A percentile compares a stretch with the other conserved stretches of the same genome.
These are phyloP conservation scores for Zygosaccharomyces rouxii DNA, from an alignment of 805 yeast species.

Conservation along the genomic window DNA sequence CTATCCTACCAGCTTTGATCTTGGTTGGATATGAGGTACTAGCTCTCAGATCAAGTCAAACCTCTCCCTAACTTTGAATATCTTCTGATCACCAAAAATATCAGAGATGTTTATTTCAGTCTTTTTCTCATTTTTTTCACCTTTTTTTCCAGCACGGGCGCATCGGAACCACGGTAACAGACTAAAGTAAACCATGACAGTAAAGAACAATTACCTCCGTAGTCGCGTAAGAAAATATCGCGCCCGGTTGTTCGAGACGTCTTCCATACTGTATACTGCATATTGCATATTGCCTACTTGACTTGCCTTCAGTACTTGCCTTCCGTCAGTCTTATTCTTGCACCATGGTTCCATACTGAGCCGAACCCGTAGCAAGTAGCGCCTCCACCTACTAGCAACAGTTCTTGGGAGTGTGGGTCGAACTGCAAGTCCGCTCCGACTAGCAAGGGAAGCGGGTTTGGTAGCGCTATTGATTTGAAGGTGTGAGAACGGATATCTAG, in stretches of 20 bases:
- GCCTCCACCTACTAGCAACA: slow-evolving; percentile 58
- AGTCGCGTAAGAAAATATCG: background rate
- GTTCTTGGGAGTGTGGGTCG: slow-evolving; percentile 17
- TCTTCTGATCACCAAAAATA: background rate
- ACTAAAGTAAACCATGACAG: background rate
- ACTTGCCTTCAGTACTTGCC: background rate
- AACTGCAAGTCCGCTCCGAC: slow-evolving; percentile 48
- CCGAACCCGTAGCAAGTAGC: slow-evolving; percentile 84
- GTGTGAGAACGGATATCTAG: slow-evolving; percentile 24
- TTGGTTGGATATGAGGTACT: too few relatives aligned
- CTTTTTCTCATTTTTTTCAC: background rate
- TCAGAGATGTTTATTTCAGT: background rate
- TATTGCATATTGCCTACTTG: background rate
- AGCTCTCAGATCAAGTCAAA: background rate
- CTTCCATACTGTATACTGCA: background rate
- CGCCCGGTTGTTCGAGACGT: too few relatives aligned
- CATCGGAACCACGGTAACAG: slow-evolving; percentile 3
- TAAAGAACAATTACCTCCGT: slow-evolving; percentile 2
- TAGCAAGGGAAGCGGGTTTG: slow-evolving; percentile 40
- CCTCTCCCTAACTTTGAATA: background rate
- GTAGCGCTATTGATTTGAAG: slow-evolving; percentile 31
- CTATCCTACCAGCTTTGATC: too few relatives aligned
- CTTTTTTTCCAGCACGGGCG: background rate
- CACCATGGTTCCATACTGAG: slow-evolving; percentile 41
- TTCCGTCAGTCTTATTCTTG: slow-evolving; percentile 7